Evolutionary conservation across 73 alveolate genomes (phyloP).

Genomic region (Tetrahymena borealis): DNA sequence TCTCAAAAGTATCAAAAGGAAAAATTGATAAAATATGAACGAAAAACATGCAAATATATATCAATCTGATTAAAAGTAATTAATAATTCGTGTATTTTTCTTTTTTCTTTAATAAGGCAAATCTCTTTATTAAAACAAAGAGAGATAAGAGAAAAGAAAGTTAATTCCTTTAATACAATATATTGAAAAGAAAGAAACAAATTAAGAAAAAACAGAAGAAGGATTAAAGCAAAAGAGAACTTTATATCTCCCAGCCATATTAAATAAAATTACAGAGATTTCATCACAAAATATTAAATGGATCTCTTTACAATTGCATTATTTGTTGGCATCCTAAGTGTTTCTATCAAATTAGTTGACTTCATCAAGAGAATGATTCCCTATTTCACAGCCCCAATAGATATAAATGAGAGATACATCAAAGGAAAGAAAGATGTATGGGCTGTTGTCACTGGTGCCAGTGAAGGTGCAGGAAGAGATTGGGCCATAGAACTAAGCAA

Average conservation of each 20-base stretch:
- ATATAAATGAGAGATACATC: neutral
- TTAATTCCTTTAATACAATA: too few relatives aligned
- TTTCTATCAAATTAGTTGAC: neutral
- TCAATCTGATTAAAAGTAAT: neutral
- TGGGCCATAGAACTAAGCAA: constrained; percentile 42
- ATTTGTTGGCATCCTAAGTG: neutral
- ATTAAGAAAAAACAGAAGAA: too few relatives aligned
- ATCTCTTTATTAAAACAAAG: neutral
- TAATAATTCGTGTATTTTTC: neutral
- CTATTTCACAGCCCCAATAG: neutral
- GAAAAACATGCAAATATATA: neutral
- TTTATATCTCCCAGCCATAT: too few relatives aligned
- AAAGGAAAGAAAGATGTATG: constrained; percentile 14
- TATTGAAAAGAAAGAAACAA: too few relatives aligned
- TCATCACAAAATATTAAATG: neutral
- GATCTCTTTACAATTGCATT: neutral
- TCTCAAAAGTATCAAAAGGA: neutral
- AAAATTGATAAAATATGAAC: neutral
- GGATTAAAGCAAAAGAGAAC: too few relatives aligned
- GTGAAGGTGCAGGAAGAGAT: constrained; percentile 52
- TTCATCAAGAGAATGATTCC: neutral
- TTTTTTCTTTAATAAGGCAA: neutral
- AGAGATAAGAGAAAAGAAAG: too few relatives aligned
- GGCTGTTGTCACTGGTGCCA: constrained; percentile 55
- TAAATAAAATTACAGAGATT: too few relatives aligned